phyloP scores from a whole-genome alignment of 1,284 basidiomycete genomes.

The Cryptococcus sp. region DNA sequence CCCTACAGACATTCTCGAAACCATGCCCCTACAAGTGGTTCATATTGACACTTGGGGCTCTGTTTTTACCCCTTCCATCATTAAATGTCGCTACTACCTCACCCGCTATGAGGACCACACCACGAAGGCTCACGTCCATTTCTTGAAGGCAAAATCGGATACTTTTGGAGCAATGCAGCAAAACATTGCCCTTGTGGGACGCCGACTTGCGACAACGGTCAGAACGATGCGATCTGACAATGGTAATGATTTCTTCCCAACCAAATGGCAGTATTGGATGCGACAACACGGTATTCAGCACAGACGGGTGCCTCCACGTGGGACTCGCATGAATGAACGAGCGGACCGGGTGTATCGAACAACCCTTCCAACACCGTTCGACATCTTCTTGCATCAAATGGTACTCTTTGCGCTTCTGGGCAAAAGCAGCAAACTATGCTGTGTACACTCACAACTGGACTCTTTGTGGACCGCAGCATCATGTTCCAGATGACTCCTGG shows the following conservation, averaged over 20 bases:
- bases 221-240: slow-evolving; percentile 8
- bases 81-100: neutral
- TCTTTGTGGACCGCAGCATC: neutral
- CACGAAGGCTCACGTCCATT: neutral
- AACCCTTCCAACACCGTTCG: no score
- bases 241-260: slow-evolving; percentile 6
- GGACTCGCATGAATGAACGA: neutral
- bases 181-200: slow-evolving; percentile 1
- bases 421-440: slow-evolving; percentile 1
- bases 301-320: slow-evolving; percentile 1
- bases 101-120: neutral
- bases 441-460: slow-evolving; percentile 4
- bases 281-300: slow-evolving; percentile 6
- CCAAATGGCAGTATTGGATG: neutral
- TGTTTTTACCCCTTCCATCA: neutral
- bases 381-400: no score
- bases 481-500: slow-evolving; percentile 8
- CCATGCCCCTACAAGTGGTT: neutral
- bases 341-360: no score
- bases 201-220: slow-evolving; percentile 5
- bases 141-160: neutral
- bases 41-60: slow-evolving; percentile 8
- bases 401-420: slow-evolving; percentile 3
- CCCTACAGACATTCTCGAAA: neutral
- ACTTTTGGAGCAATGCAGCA: neutral